Evolutionary conservation across 2,329 filamentous ascomycete genomes (phyloP).

Genomic region (Lanzia echinophila): DNA sequence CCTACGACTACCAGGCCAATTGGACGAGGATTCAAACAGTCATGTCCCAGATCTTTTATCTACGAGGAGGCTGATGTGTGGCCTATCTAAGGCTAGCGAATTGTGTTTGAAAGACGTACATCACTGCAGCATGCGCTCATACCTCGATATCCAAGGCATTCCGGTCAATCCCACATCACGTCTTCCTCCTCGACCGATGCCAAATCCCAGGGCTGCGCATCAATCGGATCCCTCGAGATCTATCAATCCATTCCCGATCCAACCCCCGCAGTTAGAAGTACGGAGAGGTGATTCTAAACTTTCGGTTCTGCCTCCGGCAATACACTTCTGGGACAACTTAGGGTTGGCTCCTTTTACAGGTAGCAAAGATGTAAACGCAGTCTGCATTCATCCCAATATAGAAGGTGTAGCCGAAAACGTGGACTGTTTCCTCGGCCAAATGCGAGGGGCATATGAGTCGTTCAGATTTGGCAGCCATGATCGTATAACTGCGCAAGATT

Average conservation of each 20-base stretch:
- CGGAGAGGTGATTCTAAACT: constrained; percentile 62
- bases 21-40: constrained; percentile 1
- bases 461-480: constrained; percentile 63
- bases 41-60: constrained; percentile 13
- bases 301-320: constrained; percentile 66
- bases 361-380: constrained; percentile 61
- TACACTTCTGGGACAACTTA: constrained; percentile 76
- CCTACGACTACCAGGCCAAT: constrained; percentile 23
- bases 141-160: constrained; percentile 52
- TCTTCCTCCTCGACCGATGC: constrained; percentile 32
- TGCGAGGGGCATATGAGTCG: constrained; percentile 66
- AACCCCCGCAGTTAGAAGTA: constrained; percentile 64
- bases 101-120: constrained; percentile 38
- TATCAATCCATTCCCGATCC: constrained; percentile 54
- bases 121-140: constrained; percentile 40
- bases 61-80: constrained; percentile 33
- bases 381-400: constrained; percentile 64
- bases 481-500: constrained; percentile 33
- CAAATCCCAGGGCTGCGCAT: constrained; percentile 17
- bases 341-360: constrained; percentile 67
- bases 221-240: constrained; percentile 33
- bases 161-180: constrained; percentile 47
- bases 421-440: constrained; percentile 57
- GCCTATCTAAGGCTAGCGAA: constrained; percentile 40
- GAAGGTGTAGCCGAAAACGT: constrained; percentile 56